Evolutionary conservation across 495 filamentous ascomycete genomes (phyloP).

Genomic region (Lasiosphaeriaceae sp.): DNA sequence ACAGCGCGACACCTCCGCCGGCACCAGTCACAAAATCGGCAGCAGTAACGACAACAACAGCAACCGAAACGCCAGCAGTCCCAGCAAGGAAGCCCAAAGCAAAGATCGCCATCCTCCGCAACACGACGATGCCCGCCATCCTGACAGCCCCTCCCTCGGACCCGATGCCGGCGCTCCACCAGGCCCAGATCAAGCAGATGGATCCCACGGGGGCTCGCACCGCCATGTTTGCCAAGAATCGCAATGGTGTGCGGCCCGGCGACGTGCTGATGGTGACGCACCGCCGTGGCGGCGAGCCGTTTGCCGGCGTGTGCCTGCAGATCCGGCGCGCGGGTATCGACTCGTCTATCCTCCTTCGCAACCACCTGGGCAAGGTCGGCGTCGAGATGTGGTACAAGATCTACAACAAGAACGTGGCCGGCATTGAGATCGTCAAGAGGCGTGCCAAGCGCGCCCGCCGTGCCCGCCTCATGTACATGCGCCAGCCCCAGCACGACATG

Average conservation of each 20-base stretch:
- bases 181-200: slow-evolving; percentile 63
- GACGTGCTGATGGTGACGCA: slow-evolving; percentile 87
- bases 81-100: background rate
- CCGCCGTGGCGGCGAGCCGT: slow-evolving; percentile 75
- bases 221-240: slow-evolving; percentile 69
- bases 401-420: slow-evolving; percentile 80
- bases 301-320: slow-evolving; percentile 79
- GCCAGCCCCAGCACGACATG: slow-evolving; percentile 58
- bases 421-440: slow-evolving; percentile 91
- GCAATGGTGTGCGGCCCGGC: slow-evolving; percentile 69
- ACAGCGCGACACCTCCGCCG: slow-evolving; percentile 38
- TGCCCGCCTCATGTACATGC: slow-evolving; percentile 87
- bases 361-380: slow-evolving; percentile 73
- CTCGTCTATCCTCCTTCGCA: slow-evolving; percentile 77
- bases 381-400: slow-evolving; percentile 99
- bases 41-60: no score
- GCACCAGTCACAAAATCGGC: no score
- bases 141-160: slow-evolving; percentile 44
- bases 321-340: slow-evolving; percentile 83
- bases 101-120: slow-evolving; percentile 7
- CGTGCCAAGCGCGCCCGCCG: slow-evolving; percentile 78
- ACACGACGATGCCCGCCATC: slow-evolving; percentile 11
- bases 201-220: slow-evolving; percentile 81
- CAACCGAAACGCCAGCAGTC: slow-evolving; percentile 14
- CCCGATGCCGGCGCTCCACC: slow-evolving; percentile 59